A percentile compares a stretch with the other conserved stretches of the same genome.
Evolutionary conservation across 257 asterid species (phyloP).

Genomic region (Rauvolfia tetraphylla): DNA sequence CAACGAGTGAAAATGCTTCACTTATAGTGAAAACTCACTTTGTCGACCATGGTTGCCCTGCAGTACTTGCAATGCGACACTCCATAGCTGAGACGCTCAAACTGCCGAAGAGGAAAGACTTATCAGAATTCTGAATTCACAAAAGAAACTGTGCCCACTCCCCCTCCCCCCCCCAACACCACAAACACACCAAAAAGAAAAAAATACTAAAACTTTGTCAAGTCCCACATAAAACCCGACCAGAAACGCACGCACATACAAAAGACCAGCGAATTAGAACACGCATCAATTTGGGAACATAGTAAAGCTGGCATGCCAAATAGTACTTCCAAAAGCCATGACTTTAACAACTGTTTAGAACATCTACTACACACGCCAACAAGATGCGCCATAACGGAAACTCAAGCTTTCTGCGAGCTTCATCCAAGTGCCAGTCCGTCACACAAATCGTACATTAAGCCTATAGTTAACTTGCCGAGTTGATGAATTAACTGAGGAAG

Average conservation of each 20-base stretch:
- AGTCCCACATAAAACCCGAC: neutral
- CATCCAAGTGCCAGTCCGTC: too few species aligned
- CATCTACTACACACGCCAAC: neutral
- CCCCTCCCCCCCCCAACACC: too few species aligned
- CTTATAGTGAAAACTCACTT: constrained; percentile 28
- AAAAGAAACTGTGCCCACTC: too few species aligned
- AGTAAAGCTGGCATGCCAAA: neutral
- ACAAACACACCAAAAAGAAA: neutral
- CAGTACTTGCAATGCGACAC: constrained; percentile 32
- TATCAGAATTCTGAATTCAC: neutral
- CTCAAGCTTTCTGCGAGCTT: too few species aligned
- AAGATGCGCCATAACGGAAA: neutral
- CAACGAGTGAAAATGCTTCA: neutral
- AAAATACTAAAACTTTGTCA: neutral
- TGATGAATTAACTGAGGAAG: neutral
- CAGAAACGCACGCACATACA: neutral
- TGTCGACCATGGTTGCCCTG: constrained; percentile 30
- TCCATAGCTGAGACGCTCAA: constrained; percentile 39
- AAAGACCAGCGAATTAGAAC: neutral
- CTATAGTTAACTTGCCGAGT: neutral
- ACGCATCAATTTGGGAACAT: neutral
- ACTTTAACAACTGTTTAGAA: neutral
- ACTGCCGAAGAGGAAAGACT: constrained; percentile 12
- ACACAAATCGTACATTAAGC: too few species aligned
- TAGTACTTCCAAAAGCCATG: neutral